phyloP scores from a whole-genome alignment of 1,284 basidiomycete genomes.

The Ganoderma meredithae region DNA sequence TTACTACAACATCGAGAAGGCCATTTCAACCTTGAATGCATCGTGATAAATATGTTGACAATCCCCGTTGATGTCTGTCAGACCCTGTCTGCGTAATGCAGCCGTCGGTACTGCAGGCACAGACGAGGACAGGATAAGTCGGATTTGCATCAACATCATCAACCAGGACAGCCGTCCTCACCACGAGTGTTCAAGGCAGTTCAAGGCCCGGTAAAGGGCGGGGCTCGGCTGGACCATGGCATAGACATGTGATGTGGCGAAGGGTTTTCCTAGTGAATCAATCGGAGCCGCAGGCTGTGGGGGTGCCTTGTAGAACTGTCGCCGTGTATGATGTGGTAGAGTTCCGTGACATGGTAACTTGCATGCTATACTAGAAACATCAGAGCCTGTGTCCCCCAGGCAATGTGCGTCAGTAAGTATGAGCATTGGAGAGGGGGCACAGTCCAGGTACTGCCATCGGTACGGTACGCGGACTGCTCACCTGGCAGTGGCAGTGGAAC shows the following conservation, averaged over 20 bases:
- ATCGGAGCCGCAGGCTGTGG: neutral
- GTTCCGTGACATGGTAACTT: neutral
- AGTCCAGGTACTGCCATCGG: no score
- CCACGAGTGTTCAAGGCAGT: neutral
- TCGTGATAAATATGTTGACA: neutral
- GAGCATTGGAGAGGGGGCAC: no score
- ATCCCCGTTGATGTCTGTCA: neutral
- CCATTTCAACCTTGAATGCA: neutral
- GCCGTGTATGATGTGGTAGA: neutral
- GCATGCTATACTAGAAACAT: neutral
- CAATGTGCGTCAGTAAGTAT: neutral
- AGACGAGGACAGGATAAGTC: neutral
- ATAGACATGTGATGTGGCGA: neutral
- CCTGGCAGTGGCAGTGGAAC: neutral
- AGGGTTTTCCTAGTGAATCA: no score
- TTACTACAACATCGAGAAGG: no score
- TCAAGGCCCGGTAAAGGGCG: no score
- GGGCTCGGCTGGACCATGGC: neutral
- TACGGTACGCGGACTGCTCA: no score
- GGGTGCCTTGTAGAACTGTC: neutral
- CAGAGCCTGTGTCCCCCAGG: neutral
- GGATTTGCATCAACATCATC: neutral
- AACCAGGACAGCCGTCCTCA: neutral
- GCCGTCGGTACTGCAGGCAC: neutral
- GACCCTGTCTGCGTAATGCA: neutral